Percentiles rank a stretch among this genome's conserved stretches.
Evolutionary conservation across 306 rosid species (phyloP).

Genomic region (Geum urbanum): DNA sequence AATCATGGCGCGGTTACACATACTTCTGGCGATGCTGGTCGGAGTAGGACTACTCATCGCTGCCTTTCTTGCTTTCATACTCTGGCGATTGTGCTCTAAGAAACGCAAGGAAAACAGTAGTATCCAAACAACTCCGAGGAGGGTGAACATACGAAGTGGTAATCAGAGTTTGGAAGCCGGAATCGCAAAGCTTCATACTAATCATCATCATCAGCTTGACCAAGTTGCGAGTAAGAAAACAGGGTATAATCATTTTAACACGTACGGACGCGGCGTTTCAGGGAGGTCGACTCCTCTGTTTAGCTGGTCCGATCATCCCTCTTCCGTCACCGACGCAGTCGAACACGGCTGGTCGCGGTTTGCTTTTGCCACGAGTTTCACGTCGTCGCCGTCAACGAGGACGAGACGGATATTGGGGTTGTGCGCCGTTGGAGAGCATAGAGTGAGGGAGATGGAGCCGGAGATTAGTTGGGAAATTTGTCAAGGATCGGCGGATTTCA

Average conservation of each 20-base stretch:
- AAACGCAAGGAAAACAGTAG: not conserved
- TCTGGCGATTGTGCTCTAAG: conserved; percentile 25
- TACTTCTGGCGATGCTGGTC: conserved; percentile 21
- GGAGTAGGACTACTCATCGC: conserved; percentile 17
- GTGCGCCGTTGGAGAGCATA: conserved; percentile 46
- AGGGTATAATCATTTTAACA: conserved; percentile 32
- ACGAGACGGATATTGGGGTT: conserved; percentile 51
- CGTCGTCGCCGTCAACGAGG: conserved; percentile 43
- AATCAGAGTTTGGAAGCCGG: conserved; percentile 29
- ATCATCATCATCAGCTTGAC: conserved; percentile 28
- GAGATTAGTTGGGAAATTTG: conserved; percentile 80
- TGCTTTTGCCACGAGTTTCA: conserved; percentile 41
- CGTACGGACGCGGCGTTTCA: conserved; percentile 43
- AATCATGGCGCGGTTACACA: not conserved
- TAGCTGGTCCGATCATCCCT: conserved; percentile 72
- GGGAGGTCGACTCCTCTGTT: conserved; percentile 40
- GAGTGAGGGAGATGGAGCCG: conserved; percentile 43
- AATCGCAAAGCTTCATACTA: conserved; percentile 18
- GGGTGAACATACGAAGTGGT: not conserved
- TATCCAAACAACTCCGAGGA: not conserved
- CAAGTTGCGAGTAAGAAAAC: conserved; percentile 31
- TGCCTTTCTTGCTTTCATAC: conserved; percentile 12
- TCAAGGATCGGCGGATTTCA: conserved; percentile 66
- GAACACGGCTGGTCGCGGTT: conserved; percentile 94
- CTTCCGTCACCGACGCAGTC: conserved; percentile 67